A percentile compares a stretch with the other conserved stretches of the same genome.
phyloP scores from a whole-genome alignment of 331 rosid genomes.

The Pyracantha coccinea region DNA sequence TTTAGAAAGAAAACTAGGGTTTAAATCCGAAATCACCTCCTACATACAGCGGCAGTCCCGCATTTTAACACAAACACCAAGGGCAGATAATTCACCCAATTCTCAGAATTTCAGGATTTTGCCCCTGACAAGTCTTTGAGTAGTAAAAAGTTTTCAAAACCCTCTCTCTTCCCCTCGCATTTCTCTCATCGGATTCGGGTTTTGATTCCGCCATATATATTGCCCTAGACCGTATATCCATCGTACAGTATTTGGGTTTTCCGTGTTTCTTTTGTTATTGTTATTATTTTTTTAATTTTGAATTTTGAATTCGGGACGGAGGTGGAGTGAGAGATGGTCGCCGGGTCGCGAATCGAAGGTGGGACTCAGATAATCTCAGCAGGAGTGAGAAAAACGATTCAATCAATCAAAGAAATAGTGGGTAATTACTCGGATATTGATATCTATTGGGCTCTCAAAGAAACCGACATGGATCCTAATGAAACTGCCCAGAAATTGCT shows the following conservation, averaged over 20 bases:
- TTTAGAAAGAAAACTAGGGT: no score
- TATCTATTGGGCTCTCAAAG: slow-evolving; percentile 74
- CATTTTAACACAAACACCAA: not conserved
- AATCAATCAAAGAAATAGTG: slow-evolving; percentile 80
- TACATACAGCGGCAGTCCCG: no score
- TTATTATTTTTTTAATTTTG: not conserved
- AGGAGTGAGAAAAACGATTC: slow-evolving; percentile 66
- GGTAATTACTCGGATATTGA: slow-evolving; percentile 81
- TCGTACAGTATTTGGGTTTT: not conserved
- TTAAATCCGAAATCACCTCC: no score
- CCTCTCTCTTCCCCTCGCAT: not conserved
- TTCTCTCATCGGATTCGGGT: slow-evolving; percentile 20
- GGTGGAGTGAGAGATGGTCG: slow-evolving; percentile 41
- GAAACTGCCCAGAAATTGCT: slow-evolving; percentile 92
- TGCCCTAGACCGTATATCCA: not conserved
- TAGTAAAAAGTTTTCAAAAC: slow-evolving; percentile 52
- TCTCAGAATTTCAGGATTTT: not conserved
- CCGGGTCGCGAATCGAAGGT: slow-evolving; percentile 55
- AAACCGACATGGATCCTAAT: slow-evolving; percentile 92
- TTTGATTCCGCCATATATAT: slow-evolving; percentile 17
- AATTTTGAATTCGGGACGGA: not conserved
- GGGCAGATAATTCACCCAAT: not conserved
- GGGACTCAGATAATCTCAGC: slow-evolving; percentile 60
- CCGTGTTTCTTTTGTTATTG: not conserved
- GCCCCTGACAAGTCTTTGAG: not conserved